Conservation (phyloP, 1,139 yeast genomes). For the Protomyces macrosporus region DNA sequence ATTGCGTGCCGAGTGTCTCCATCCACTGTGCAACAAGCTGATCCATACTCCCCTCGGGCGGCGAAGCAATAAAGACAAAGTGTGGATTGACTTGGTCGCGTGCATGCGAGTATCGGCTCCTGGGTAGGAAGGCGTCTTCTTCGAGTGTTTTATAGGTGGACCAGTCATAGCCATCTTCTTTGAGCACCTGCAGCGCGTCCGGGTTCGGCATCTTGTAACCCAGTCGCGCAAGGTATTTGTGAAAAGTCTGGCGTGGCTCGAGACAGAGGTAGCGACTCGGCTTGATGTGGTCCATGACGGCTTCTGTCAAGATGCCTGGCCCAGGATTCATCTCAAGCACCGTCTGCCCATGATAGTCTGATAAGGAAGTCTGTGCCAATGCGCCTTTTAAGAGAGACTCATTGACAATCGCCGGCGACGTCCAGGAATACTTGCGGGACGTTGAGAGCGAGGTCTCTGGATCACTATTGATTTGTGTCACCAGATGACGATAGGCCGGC, state of each 20-base stretch:
- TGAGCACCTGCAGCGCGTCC: not conserved
- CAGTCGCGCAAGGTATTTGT: not conserved
- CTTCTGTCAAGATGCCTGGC: constrained; percentile 13
- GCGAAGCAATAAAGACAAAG: constrained; percentile 9
- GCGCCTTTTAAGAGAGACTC: not conserved
- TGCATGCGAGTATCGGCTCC: not conserved
- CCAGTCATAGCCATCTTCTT: constrained; percentile 18
- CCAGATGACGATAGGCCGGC: not conserved
- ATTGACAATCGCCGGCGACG: constrained; percentile 2
- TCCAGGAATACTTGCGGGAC: constrained; percentile 1
- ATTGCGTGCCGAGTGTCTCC: constrained; percentile 8
- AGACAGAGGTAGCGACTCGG: constrained; percentile 9
- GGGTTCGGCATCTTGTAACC: not conserved
- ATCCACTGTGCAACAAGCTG: constrained; percentile 20
- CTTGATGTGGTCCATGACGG: constrained; percentile 1
- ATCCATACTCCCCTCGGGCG: not conserved
- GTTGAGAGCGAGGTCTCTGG: not conserved
- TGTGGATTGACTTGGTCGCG: constrained; percentile 13
- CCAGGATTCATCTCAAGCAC: constrained; percentile 21
- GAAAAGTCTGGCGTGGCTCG: constrained; percentile 3
- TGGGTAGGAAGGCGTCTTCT: not conserved
- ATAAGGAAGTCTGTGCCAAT: not conserved
- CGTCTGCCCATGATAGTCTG: not conserved
- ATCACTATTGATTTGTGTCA: not conserved
- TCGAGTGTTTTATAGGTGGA: constrained; percentile 4